Evolutionary conservation across 306 rosid genomes (phyloP), one percentile per base, ranked within the genome.

Genomic region (Quercus suber): DNA sequence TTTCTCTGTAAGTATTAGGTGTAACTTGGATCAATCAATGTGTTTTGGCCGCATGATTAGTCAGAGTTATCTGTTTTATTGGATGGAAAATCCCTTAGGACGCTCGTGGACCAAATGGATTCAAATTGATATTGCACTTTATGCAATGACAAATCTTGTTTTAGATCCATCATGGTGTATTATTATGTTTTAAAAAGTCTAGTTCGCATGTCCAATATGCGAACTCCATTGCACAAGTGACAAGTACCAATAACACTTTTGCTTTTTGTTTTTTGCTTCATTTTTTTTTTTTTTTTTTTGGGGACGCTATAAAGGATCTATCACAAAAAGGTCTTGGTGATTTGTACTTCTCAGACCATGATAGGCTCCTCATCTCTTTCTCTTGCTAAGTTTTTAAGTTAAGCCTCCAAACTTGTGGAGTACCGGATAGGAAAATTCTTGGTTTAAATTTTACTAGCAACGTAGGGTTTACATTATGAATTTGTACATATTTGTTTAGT

Each of bases 161-260:
- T 81, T 80, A 85, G 74, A 71, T 78, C 74, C 37, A 82, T 88
- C 81, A 81, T 75, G 28, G 23, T 59, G 69, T 71, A 53, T 81
- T 77, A 69, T 68, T 76, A 58, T 81, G 73, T 37, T 37, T 17
- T 55, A 87, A 86, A 86, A 86, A 76, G 78, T 79, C 78, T 58
- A 78, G 57, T 58, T 73, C 14, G 35, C 56, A 67, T 51, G 74
- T 74, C 80, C 82, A 84, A 18, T 79, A 76, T 82, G 79, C 59
- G 75, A 80, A 68, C 78, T 83, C 82, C 85, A 73, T 5, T 68
- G 91, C 90, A 89, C 90, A 90, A 86, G 92, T 89, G 91, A 17
- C 88, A 61, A 51, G 71, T 79, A 77, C 76, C 82, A 79, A 82
- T 81, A 81, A 82, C 83, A 37, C 43, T 37, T 6, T 37, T 7